Evolutionary conservation across 352 stramenopile genomes (phyloP).

Genomic region (Globisporangium paddicum): DNA sequence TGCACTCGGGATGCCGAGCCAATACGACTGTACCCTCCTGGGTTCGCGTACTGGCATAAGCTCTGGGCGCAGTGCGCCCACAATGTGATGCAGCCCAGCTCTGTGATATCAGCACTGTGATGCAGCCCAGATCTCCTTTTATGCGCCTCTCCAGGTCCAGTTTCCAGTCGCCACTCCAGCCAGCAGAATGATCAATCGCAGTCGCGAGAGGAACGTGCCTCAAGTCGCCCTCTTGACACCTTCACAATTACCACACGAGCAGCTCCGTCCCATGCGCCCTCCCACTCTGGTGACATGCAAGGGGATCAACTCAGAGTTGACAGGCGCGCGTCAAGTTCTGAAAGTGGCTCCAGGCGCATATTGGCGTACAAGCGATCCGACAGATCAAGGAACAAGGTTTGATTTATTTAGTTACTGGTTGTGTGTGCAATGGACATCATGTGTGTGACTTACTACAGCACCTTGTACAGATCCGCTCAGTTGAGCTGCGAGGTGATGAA

Average conservation of each 20-base stretch:
- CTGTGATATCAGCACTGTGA: too few relatives aligned
- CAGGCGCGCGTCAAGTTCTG: too few relatives aligned
- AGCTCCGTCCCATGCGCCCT: conserved; percentile 3
- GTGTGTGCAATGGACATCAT: neutral
- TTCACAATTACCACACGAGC: neutral
- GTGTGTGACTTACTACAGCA: neutral
- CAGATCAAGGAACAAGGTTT: too few relatives aligned
- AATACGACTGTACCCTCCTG: too few relatives aligned
- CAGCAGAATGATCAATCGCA: neutral
- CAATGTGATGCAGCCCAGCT: too few relatives aligned
- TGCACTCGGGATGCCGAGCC: too few relatives aligned
- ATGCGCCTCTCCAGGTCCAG: neutral
- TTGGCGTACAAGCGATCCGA: too few relatives aligned
- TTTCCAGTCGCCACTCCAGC: too few relatives aligned
- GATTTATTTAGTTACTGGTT: neutral
- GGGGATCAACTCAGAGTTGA: neutral
- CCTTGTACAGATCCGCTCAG: neutral
- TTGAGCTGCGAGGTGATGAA: conserved; percentile 33
- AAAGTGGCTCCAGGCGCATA: too few relatives aligned
- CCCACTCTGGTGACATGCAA: conserved; percentile 1
- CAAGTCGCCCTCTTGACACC: neutral
- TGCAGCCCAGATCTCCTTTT: neutral
- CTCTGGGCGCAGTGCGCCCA: too few relatives aligned
- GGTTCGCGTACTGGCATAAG: too few relatives aligned
- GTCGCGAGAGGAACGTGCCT: conserved; percentile 9